Evolutionary conservation across 2,329 filamentous ascomycete species (phyloP), one percentile per base, ranked within the genome.

Genomic region (Cordyceps farinosa): DNA sequence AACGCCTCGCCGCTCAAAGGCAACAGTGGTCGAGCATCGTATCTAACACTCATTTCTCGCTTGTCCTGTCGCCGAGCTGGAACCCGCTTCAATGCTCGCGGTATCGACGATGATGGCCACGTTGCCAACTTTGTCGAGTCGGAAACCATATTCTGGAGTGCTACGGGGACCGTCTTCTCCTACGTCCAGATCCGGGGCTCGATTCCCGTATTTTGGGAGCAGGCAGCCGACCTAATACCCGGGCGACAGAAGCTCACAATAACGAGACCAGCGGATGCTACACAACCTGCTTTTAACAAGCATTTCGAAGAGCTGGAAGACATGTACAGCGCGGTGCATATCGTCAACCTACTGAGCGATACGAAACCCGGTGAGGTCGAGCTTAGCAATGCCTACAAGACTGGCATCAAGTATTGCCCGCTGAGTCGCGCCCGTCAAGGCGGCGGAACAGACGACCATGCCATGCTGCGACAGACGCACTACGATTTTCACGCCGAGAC

Each of bases 71-170:
- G 88, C 69, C 87, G 94, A 77, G 95, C 95, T 22, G 95, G 95
- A 29, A 99, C 95, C 17, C 86, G 95, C 47, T 99, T 98, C 81
- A 98, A 98, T 74, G 90, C 94, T n/a, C 85, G 95, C 68, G 95
- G 95, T 45, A 97, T 99, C 67, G 95, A 99, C 72, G 95, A 99
- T 73, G 92, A 98, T 71, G 95, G 95, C 15, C 92, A 98, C 70
- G 95, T 98, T 34, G 93, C 95, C 65, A 99, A 99, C 75, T 99
- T 97, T 76, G 95, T 98, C n/a, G 95, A 99, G 76, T 95, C 92
- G 0, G 95, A 99, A 77, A 96, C 92, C 0, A 87, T 94, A 47
- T 93, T 96, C 72, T 97, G 91, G 89, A 89, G 89, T 69, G 90
- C 90, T 1, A 85, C 87, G 1, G 85, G 86, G 3, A 79, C 92